Percentiles rank a stretch among this genome's conserved stretches.
Conservation (phyloP, 352 stramenopile species). For the Phytophthora melonis region DNA sequence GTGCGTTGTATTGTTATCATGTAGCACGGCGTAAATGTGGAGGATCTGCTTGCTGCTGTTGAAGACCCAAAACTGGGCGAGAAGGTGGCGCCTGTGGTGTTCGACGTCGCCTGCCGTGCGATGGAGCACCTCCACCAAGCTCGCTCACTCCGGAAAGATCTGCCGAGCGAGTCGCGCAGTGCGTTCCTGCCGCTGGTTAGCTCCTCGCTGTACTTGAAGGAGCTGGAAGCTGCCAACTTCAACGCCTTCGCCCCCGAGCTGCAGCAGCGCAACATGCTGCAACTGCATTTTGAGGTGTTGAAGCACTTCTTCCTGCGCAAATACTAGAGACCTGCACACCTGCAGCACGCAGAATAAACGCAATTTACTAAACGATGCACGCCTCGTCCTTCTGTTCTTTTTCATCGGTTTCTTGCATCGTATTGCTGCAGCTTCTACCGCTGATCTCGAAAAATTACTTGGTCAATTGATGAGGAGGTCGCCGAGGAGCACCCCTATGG, state of each 20-base stretch:
- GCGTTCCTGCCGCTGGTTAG: slow-evolving; percentile 82
- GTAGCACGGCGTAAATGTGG: slow-evolving; percentile 57
- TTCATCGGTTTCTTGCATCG: slow-evolving; percentile 35
- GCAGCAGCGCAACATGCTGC: slow-evolving; percentile 60
- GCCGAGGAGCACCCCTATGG: slow-evolving; percentile 20
- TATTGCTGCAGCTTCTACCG: slow-evolving; percentile 31
- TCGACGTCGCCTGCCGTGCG: slow-evolving; percentile 87
- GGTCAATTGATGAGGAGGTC: slow-evolving; percentile 25
- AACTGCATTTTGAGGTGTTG: slow-evolving; percentile 74
- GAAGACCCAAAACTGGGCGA: slow-evolving; percentile 69
- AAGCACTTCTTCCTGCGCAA: slow-evolving; percentile 85
- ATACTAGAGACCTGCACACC: slow-evolving; percentile 62
- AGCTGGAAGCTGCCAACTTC: slow-evolving; percentile 81
- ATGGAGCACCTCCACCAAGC: slow-evolving; percentile 86
- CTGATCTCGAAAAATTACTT: slow-evolving; percentile 22
- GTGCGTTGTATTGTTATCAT: slow-evolving; percentile 17
- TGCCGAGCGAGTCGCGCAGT: slow-evolving; percentile 61
- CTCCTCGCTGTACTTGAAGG: slow-evolving; percentile 64
- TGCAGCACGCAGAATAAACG: slow-evolving; percentile 13
- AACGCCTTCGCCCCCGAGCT: slow-evolving; percentile 78
- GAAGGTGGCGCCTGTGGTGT: slow-evolving; percentile 86
- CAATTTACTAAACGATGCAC: slow-evolving; percentile 39
- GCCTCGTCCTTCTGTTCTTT: slow-evolving; percentile 20
- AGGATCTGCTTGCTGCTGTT: slow-evolving; percentile 67
- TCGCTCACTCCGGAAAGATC: slow-evolving; percentile 57